These are phyloP conservation scores for Dryadomyces sulphureus DNA, from an alignment of 2,329 filamentous ascomycete genomes.

Conservation along the genomic window DNA sequence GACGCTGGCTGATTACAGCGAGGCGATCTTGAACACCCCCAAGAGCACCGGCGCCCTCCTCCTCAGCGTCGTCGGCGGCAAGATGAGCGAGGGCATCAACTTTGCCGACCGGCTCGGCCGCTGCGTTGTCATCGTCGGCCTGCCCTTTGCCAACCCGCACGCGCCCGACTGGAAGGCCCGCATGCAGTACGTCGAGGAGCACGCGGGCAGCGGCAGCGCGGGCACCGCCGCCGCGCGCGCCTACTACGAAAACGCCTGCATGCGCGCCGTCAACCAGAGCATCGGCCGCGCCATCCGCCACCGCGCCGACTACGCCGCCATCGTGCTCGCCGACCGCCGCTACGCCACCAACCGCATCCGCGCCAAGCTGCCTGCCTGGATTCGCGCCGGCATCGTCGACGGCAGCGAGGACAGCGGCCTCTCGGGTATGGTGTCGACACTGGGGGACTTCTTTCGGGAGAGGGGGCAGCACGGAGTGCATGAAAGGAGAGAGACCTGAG, in stretches of 20 bases:
- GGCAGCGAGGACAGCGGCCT: conserved; percentile 35
- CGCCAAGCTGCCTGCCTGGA: conserved; percentile 79
- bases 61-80: conserved; percentile 83
- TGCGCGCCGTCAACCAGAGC: conserved; percentile 94
- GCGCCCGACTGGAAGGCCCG: conserved; percentile 89
- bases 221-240: conserved; percentile 36
- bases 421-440: conserved; percentile 41
- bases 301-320: conserved; percentile 74
- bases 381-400: conserved; percentile 50
- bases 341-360: conserved; percentile 63
- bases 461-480: conserved; percentile 21
- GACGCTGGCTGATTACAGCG: conserved; percentile 57
- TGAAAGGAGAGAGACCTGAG: background rate
- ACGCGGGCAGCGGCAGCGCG: background rate
- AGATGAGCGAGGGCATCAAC: conserved; percentile 95
- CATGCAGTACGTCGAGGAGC: conserved; percentile 63
- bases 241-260: conserved; percentile 89
- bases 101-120: conserved; percentile 85
- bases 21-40: conserved; percentile 37
- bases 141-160: conserved; percentile 84
- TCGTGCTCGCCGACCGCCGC: conserved; percentile 68
- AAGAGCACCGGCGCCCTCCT: conserved; percentile 43
- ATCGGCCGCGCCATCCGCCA: conserved; percentile 89
- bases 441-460: conserved; percentile 42
- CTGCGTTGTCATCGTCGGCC: conserved; percentile 77